phyloP scores from a whole-genome alignment of 345 rosid genomes.

The Eucalyptus guilfoylei region DNA sequence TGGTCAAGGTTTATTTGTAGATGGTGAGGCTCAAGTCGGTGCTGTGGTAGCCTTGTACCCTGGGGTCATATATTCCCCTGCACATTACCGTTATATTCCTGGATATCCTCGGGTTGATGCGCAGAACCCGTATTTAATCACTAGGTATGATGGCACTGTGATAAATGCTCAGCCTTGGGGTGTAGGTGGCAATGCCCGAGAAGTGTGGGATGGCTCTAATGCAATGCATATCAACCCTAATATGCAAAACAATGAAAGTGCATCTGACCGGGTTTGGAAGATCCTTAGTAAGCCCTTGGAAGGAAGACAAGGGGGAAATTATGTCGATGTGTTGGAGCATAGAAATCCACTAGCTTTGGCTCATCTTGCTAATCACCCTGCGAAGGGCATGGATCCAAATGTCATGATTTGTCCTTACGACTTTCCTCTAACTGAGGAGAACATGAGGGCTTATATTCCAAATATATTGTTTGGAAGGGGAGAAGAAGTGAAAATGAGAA shows the following conservation, averaged over 20 bases:
- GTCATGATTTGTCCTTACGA: slow-evolving; percentile 82
- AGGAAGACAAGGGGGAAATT: slow-evolving; percentile 5
- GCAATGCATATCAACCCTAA: slow-evolving; percentile 10
- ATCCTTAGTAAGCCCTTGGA: slow-evolving; percentile 62
- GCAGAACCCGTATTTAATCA: slow-evolving; percentile 64
- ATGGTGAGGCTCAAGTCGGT: slow-evolving; percentile 76
- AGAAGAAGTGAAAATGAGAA: slow-evolving; percentile 53
- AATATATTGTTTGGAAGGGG: slow-evolving; percentile 37
- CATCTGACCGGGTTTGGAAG: slow-evolving; percentile 65
- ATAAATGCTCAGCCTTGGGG: slow-evolving; percentile 92
- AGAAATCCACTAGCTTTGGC: slow-evolving; percentile 86
- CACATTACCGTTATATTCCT: slow-evolving; percentile 66
- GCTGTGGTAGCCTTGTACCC: slow-evolving; percentile 78
- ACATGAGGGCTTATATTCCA: slow-evolving; percentile 68
- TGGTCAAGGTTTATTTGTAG: slow-evolving; percentile 63
- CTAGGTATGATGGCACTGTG: slow-evolving; percentile 70
- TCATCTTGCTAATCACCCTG: slow-evolving; percentile 73
- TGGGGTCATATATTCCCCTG: slow-evolving; percentile 66
- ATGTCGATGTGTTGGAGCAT: slow-evolving; percentile 44
- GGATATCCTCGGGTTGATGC: slow-evolving; percentile 68
- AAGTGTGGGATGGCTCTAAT: slow-evolving; percentile 42
- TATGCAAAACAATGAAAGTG: slow-evolving; percentile 11
- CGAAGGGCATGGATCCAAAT: slow-evolving; percentile 57
- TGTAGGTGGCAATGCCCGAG: slow-evolving; percentile 48
- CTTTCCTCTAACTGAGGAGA: slow-evolving; percentile 56